Evolutionary conservation across 73 alveolate genomes (phyloP).

Genomic region (Tetrahymena malaccensis): DNA sequence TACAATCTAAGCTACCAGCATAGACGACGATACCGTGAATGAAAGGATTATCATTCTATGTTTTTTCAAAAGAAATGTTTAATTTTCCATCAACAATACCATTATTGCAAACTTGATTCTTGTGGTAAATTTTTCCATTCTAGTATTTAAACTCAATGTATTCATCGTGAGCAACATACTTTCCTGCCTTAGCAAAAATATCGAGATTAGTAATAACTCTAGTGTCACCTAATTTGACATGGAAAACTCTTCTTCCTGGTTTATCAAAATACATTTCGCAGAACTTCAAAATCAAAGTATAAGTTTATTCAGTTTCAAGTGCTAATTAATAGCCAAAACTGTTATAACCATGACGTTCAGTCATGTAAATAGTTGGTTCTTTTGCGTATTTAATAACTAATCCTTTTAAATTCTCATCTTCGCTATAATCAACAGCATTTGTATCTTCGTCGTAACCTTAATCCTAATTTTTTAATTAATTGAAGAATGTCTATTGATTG

Average conservation of each 20-base stretch:
- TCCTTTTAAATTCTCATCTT: conserved; percentile 10
- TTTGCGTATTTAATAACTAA: conserved; percentile 48
- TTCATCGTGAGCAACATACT: conserved; percentile 68
- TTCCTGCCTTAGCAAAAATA: conserved; percentile 63
- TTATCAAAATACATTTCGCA: conserved; percentile 48
- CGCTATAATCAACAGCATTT: conserved; percentile 28
- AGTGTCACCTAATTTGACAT: conserved; percentile 58
- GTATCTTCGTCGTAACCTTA: conserved; percentile 28
- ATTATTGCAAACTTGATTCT: conserved; percentile 30
- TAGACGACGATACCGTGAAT: conserved; percentile 52
- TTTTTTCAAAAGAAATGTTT: conserved; percentile 50
- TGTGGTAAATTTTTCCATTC: conserved; percentile 40
- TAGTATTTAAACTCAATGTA: conserved; percentile 49
- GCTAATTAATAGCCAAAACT: conserved; percentile 50
- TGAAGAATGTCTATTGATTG: background rate
- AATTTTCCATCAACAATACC: conserved; percentile 42
- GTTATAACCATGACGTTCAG: conserved; percentile 61
- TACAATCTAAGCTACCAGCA: conserved; percentile 15
- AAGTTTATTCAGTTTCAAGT: conserved; percentile 48
- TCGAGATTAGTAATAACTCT: conserved; percentile 49
- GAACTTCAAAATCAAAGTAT: conserved; percentile 58
- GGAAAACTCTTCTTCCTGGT: conserved; percentile 54
- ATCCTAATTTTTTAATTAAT: background rate
- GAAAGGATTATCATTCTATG: conserved; percentile 60
- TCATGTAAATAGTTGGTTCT: conserved; percentile 55